Evolutionary conservation across 495 filamentous ascomycete species (phyloP).

Genomic region (Podospora comata): DNA sequence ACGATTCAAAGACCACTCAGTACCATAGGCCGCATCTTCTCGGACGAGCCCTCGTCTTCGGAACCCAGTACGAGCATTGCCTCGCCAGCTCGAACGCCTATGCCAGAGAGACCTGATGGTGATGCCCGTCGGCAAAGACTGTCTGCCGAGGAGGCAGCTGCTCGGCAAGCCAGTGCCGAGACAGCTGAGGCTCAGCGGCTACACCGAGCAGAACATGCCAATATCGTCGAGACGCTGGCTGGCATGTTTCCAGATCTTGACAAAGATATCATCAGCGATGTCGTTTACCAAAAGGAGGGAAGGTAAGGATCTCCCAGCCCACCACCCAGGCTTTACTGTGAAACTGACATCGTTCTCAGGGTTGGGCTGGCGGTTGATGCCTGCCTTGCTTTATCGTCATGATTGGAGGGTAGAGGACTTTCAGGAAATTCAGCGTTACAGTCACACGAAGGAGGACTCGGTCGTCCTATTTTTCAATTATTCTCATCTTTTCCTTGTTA

Average conservation of each 20-base stretch:
- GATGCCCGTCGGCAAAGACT: constrained; percentile 44
- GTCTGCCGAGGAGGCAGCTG: constrained; percentile 85
- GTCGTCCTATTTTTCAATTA: background rate
- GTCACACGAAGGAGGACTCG: background rate
- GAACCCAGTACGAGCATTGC: constrained; percentile 37
- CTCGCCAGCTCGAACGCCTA: constrained; percentile 57
- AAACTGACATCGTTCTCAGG: constrained; percentile 45
- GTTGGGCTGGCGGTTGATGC: constrained; percentile 89
- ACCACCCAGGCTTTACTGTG: constrained; percentile 9
- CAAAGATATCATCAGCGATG: constrained; percentile 87
- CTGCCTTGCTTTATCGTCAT: constrained; percentile 73
- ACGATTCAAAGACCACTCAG: constrained; percentile 90
- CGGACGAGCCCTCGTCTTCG: constrained; percentile 60
- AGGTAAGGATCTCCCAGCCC: constrained; percentile 56
- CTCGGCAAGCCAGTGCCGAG: constrained; percentile 88
- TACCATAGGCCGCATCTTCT: constrained; percentile 96
- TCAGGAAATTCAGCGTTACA: background rate
- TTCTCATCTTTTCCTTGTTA: constrained; percentile 1
- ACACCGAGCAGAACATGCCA: constrained; percentile 77
- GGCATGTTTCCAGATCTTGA: constrained; percentile 94
- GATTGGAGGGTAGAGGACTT: background rate
- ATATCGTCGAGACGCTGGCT: constrained; percentile 86
- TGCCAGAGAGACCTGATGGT: constrained; percentile 46
- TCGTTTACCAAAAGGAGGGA: constrained; percentile 87
- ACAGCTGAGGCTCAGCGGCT: constrained; percentile 83